A percentile compares a stretch with the other conserved stretches of the same genome.
Conservation (phyloP, 2,329 filamentous ascomycete genomes). For the Hortaea sp. region DNA sequence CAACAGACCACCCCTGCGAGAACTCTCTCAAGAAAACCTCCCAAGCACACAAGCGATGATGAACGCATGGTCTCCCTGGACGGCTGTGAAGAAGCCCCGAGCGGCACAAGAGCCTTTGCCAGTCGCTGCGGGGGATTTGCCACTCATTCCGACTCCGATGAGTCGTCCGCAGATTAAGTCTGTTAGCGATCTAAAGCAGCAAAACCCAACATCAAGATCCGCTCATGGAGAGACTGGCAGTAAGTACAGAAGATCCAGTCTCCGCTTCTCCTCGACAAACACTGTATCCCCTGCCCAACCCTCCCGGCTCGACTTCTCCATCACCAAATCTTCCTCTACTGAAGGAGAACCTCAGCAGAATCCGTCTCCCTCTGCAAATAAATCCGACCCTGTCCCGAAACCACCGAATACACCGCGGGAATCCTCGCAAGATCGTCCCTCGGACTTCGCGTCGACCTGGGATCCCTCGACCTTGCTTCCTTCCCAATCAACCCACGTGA, state of each 20-base stretch:
- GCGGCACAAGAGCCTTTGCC: not conserved
- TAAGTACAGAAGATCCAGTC: slow-evolving; percentile 12
- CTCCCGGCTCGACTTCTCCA: not conserved
- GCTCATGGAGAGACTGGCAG: not conserved
- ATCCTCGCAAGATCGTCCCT: not conserved
- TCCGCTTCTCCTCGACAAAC: slow-evolving; percentile 11
- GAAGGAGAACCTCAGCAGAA: not conserved
- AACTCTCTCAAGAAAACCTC: slow-evolving; percentile 15
- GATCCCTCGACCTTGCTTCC: not conserved
- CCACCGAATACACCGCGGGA: too few relatives aligned
- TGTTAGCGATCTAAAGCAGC: not conserved
- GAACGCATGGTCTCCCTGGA: slow-evolving; percentile 30
- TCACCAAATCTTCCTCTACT: not conserved
- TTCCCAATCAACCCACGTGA: not conserved
- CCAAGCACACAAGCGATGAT: slow-evolving; percentile 38
- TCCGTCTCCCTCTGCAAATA: too few relatives aligned
- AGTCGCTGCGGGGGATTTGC: not conserved
- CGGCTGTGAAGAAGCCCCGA: slow-evolving; percentile 30
- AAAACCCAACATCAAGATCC: not conserved
- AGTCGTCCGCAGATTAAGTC: not conserved
- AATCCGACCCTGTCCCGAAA: too few relatives aligned
- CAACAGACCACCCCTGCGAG: slow-evolving; percentile 7
- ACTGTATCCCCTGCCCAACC: not conserved
- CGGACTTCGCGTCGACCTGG: not conserved
- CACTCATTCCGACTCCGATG: not conserved